Conservation (phyloP, 257 asterid genomes). For the Solanum phureja region DNA sequence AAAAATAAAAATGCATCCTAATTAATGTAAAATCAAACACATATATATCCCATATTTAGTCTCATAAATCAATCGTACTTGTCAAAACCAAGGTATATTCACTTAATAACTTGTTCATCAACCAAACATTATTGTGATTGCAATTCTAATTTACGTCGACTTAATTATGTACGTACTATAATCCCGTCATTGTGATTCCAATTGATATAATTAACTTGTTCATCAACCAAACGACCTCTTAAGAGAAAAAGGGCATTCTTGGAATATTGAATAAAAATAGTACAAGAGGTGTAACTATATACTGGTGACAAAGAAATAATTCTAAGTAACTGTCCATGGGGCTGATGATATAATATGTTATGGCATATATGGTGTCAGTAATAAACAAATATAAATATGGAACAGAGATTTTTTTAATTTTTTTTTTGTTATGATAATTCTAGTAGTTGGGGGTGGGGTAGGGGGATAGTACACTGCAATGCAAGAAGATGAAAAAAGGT, state of each 20-base stretch:
- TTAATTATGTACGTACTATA: neutral
- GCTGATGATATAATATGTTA: neutral
- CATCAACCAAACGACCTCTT: neutral
- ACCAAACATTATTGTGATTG: no score
- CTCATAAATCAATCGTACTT: neutral
- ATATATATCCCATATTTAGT: neutral
- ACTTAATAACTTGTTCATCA: neutral
- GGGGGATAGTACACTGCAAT: neutral
- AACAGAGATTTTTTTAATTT: neutral
- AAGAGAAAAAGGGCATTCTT: slow-evolving; percentile 10
- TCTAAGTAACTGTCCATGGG: neutral
- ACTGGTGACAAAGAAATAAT: neutral
- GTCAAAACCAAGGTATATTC: neutral
- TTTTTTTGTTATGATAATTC: neutral
- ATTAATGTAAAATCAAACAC: neutral
- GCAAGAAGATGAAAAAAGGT: slow-evolving; percentile 4
- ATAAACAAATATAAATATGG: neutral
- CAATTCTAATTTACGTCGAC: neutral
- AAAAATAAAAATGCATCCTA: neutral
- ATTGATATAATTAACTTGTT: neutral
- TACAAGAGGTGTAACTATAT: slow-evolving; percentile 3
- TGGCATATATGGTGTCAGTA: neutral
- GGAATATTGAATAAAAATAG: slow-evolving; percentile 15
- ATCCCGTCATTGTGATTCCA: neutral
- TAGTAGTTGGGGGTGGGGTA: neutral